Evolutionary conservation across 495 filamentous ascomycete species (phyloP).

Genomic region (Hypoxylon cercidicola): DNA sequence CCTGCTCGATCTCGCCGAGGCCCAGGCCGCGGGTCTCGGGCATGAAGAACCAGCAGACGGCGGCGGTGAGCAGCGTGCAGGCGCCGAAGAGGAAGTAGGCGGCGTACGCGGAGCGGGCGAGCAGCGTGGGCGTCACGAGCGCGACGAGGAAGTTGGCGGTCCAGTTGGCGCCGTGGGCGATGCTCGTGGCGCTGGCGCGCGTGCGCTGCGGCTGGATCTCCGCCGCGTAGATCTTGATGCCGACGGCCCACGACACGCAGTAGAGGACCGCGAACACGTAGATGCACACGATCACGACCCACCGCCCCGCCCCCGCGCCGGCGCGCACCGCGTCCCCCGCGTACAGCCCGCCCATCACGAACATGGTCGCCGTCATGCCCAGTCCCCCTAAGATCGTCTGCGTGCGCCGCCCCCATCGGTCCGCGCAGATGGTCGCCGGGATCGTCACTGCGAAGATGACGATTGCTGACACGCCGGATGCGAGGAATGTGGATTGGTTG

Average conservation of each 20-base stretch:
- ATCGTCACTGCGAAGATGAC: conserved; percentile 61
- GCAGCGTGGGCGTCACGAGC: conserved; percentile 69
- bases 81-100: conserved; percentile 72
- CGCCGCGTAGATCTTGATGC: conserved; percentile 62
- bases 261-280: conserved; percentile 55
- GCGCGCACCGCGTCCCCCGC: conserved; percentile 59
- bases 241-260: conserved; percentile 61
- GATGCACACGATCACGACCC: conserved; percentile 66
- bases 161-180: conserved; percentile 51
- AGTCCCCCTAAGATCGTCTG: conserved; percentile 66
- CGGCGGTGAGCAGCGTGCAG: conserved; percentile 56
- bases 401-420: conserved; percentile 70
- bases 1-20: conserved; percentile 67
- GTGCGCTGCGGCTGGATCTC: conserved; percentile 68
- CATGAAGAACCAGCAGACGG: conserved; percentile 67
- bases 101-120: conserved; percentile 64
- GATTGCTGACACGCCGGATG: conserved; percentile 63
- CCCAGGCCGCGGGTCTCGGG: conserved; percentile 68
- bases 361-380: conserved; percentile 48
- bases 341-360: conserved; percentile 57
- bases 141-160: conserved; percentile 70
- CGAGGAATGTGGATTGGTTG: conserved; percentile 59
- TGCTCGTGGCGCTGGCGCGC: conserved; percentile 61
- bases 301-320: conserved; percentile 57
- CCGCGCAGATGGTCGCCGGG: conserved; percentile 64